A percentile compares a stretch with the other conserved stretches of the same genome.
These are phyloP conservation scores for Phytophthora capsici DNA, from an alignment of 352 stramenopile genomes.

Conservation along the genomic window DNA sequence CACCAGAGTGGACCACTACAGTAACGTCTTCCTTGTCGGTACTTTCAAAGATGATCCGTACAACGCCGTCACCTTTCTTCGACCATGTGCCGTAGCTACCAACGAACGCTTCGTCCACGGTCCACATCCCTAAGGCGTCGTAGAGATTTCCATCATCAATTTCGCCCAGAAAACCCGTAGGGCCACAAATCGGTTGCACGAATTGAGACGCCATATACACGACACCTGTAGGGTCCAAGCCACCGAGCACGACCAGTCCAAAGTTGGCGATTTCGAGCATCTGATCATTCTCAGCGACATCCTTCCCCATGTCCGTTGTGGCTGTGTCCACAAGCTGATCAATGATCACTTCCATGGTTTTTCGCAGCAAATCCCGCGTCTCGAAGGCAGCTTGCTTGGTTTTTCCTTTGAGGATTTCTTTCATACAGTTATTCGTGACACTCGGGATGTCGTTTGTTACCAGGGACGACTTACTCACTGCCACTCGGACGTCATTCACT, in stretches of 20 bases:
- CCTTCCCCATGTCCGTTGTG: conserved; percentile 23
- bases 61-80: conserved; percentile 39
- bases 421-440: conserved; percentile 30
- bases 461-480: conserved; percentile 17
- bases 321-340: conserved; percentile 20
- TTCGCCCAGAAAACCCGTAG: conserved; percentile 49
- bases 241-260: conserved; percentile 46
- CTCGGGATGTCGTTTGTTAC: conserved; percentile 28
- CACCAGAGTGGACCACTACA: conserved; percentile 34
- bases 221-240: conserved; percentile 55
- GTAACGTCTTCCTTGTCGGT: conserved; percentile 34
- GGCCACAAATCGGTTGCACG: conserved; percentile 61
- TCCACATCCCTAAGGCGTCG: conserved; percentile 28
- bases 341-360: conserved; percentile 32
- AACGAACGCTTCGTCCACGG: conserved; percentile 47
- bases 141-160: conserved; percentile 52
- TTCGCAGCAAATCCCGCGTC: conserved; percentile 31
- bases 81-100: conserved; percentile 51
- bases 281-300: conserved; percentile 36
- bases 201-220: conserved; percentile 51
- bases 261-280: conserved; percentile 46
- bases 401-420: conserved; percentile 22
- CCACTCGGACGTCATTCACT: conserved; percentile 20
- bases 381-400: conserved; percentile 21
- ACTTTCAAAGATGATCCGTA: conserved; percentile 48